A percentile compares a stretch with the other conserved stretches of the same genome.
Conservation (phyloP, 2,329 filamentous ascomycete genomes). For the Alternaria sp. region DNA sequence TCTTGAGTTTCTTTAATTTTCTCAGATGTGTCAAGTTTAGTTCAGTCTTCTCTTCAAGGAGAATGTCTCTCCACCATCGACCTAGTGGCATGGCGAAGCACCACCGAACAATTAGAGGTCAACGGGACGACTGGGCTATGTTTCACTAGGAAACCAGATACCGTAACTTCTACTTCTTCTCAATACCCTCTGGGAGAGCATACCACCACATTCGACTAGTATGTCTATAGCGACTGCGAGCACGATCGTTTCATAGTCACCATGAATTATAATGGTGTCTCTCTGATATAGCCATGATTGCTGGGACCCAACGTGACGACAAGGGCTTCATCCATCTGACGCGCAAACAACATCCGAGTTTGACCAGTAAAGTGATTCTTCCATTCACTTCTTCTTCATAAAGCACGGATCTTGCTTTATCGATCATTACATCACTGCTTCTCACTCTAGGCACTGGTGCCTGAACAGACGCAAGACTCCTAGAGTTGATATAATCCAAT, state of each 20-base stretch:
- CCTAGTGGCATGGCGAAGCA: no score
- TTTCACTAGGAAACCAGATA: background rate
- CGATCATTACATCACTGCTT: background rate
- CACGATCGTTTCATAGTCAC: slow-evolving; percentile 52
- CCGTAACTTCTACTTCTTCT: background rate
- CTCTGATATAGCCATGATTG: background rate
- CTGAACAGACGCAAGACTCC: background rate
- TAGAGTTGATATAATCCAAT: background rate
- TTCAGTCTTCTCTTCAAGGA: background rate
- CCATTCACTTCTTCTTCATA: background rate
- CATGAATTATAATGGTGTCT: background rate
- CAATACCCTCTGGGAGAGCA: slow-evolving; percentile 4
- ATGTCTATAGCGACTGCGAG: slow-evolving; percentile 5
- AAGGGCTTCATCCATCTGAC: background rate
- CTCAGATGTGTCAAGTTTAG: background rate
- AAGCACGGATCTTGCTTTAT: background rate
- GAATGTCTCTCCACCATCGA: background rate
- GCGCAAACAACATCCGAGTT: background rate
- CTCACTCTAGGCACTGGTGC: background rate
- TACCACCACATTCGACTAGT: slow-evolving; percentile 55
- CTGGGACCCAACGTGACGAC: background rate
- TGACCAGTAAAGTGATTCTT: background rate
- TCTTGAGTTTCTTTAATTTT: background rate
- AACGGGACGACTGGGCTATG: background rate
- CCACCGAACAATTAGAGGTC: background rate